Conservation (phyloP, 2,329 filamentous ascomycete genomes). For the Colletotrichum agaves region DNA sequence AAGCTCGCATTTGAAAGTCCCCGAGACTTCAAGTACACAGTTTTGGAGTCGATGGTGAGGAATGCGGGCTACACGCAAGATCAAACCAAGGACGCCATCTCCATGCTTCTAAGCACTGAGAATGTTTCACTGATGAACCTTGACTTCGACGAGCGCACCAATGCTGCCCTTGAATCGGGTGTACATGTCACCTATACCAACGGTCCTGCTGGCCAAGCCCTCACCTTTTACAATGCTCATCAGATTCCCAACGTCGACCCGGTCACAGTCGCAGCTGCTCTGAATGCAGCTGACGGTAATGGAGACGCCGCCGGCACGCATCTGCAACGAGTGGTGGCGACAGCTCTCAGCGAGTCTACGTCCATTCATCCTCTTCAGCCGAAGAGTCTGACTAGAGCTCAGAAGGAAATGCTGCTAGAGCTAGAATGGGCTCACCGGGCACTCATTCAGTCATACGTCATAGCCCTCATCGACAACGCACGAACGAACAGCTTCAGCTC, state of each 20-base stretch:
- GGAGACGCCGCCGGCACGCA: conserved; percentile 20
- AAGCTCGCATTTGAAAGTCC: conserved; percentile 42
- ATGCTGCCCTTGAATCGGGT: background rate
- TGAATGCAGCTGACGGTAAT: conserved; percentile 23
- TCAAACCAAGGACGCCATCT: conserved; percentile 48
- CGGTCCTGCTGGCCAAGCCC: conserved; percentile 32
- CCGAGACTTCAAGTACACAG: conserved; percentile 44
- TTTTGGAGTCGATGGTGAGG: conserved; percentile 50
- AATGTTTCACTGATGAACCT: conserved; percentile 43
- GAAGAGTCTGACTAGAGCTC: conserved; percentile 66
- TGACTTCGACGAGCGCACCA: conserved; percentile 47
- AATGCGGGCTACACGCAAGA: conserved; percentile 48
- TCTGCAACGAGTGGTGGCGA: conserved; percentile 22
- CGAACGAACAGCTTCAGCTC: conserved; percentile 57
- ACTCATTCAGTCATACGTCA: conserved; percentile 74
- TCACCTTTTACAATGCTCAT: background rate
- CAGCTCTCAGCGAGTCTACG: conserved; percentile 33
- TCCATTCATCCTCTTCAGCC: conserved; percentile 58
- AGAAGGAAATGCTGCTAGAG: conserved; percentile 75
- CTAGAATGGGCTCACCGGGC: conserved; percentile 76
- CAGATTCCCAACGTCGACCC: conserved; percentile 36
- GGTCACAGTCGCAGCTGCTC: conserved; percentile 34
- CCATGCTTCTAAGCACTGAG: conserved; percentile 50
- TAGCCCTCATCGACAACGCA: conserved; percentile 71
- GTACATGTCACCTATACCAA: background rate